Evolutionary conservation across 176 grass and related monocot species (phyloP).

Genomic region (Juncus inflexus): DNA sequence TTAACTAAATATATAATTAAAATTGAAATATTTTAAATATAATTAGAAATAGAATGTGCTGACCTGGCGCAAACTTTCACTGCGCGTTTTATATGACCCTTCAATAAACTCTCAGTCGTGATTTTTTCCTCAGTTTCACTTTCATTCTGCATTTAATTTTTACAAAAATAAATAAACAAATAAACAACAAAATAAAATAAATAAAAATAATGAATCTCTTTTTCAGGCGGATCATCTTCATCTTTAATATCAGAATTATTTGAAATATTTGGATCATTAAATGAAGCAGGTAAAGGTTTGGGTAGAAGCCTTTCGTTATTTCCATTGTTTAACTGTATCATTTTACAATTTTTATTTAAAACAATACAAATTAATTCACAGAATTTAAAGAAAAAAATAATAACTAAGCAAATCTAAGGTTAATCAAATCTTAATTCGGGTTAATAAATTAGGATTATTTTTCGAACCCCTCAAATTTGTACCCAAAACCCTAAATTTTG

Average conservation of each 20-base stretch:
- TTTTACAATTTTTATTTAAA: too few relatives aligned
- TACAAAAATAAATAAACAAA: neutral
- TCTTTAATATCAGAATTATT: constrained; percentile 7
- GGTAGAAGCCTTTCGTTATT: constrained; percentile 22
- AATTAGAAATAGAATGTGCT: neutral
- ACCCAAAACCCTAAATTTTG: too few relatives aligned
- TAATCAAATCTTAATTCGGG: too few relatives aligned
- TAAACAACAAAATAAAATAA: neutral
- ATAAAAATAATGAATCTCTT: constrained; percentile 9
- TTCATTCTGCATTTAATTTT: constrained; percentile 10
- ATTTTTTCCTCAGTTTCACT: constrained; percentile 3
- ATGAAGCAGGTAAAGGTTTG: constrained; percentile 13
- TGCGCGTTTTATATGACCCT: constrained; percentile 21
- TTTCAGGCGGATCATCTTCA: constrained; percentile 19
- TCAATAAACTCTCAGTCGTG: constrained; percentile 15
- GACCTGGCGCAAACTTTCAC: constrained; percentile 14
- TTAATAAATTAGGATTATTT: too few relatives aligned
- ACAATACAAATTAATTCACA: neutral
- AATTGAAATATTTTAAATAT: constrained; percentile 1
- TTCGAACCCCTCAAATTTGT: too few relatives aligned
- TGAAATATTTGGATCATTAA: constrained; percentile 6
- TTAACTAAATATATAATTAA: neutral
- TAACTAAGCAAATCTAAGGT: too few relatives aligned
- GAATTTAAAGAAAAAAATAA: neutral
- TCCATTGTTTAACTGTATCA: constrained; percentile 19